phyloP scores from a whole-genome alignment of 169 alveolate species.

The Prorocentrum cordatum region DNA sequence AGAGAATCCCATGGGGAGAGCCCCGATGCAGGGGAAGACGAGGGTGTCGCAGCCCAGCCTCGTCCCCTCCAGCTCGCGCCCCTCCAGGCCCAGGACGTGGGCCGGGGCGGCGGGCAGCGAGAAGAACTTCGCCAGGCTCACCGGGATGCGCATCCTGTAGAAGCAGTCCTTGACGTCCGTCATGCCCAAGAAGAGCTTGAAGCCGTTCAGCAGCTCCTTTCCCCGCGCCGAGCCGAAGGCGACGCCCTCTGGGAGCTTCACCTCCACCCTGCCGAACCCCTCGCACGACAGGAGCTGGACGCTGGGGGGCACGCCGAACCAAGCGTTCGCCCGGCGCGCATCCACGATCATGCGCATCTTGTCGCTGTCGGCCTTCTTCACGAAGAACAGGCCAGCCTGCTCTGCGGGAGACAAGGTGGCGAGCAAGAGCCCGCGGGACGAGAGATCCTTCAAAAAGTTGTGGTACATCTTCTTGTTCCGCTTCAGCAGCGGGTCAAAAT shows the following conservation, averaged over 20 bases:
- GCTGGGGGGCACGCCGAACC: not conserved
- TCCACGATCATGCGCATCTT: conserved; percentile 12
- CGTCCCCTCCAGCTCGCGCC: not conserved
- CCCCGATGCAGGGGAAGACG: not conserved
- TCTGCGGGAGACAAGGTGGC: no score
- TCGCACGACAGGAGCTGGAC: not conserved
- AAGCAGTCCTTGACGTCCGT: conserved; percentile 8
- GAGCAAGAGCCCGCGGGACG: no score
- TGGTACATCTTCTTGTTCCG: no score
- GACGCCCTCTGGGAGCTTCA: not conserved
- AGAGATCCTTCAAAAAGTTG: no score
- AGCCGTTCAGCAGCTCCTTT: not conserved
- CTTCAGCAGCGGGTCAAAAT: no score
- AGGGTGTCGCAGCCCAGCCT: not conserved
- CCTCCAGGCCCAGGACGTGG: not conserved
- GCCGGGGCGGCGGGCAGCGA: conserved; percentile 18
- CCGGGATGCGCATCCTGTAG: conserved; percentile 22
- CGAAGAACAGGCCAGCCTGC: conserved; percentile 4
- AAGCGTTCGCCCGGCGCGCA: not conserved
- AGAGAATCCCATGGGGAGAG: not conserved
- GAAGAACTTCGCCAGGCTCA: not conserved
- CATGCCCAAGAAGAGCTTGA: not conserved
- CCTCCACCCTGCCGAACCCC: not conserved
- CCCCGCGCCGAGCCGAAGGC: not conserved
- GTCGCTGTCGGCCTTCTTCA: not conserved